Base-by-base conservation (phyloP, 176 grass and related monocot genomes). In the Triticum turgidum region DNA sequence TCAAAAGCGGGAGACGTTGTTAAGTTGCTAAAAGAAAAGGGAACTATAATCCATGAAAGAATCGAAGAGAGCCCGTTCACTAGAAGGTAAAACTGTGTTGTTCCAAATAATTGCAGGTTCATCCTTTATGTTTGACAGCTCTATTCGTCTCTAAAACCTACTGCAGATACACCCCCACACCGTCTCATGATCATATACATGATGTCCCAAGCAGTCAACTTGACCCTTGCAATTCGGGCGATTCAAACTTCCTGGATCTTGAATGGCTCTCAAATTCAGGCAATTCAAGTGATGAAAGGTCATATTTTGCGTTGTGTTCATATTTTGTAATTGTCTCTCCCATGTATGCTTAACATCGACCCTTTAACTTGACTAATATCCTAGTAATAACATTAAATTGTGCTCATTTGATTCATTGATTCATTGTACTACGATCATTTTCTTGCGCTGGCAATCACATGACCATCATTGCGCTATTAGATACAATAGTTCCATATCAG, bases 241-340 rank as follows among this genome's bases (percentile, higher is more conserved):
- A 87, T 76, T 91, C 89, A 63, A 91, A 91, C 69, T 91, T 91
- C 70, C 62, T 91, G 76, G 85, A 91, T 91, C 61, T 51, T 80
- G 89, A 87, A 61, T 91, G 85, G 34, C 81, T 91, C 39, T 87
- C 89, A 65, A 66, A 81, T 84, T 90, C 89, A 73, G 89, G 75
- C 72, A 73, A 83, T 81, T 90, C 81, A 24, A 87, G 85, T 24
- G 89, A 91, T 51, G 89, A 69, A 75, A 87, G 89, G 89, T 91
- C 5, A 37, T n/a, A 14, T 79, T 80, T 87, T 62, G 22, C 21
- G 10, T 64, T 67, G 62, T 18, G 63, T 14, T 67, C 5, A 3
- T 77, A 10, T 59, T 68, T 38, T 61, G 12, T 49, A 47, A 7
- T 63, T 80, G 11, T 81, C 8, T 65, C 38, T 83, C 21, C 68